These are phyloP conservation scores for Triticum monococcum DNA, from an alignment of 176 grass and related monocot genomes.

Conservation along the genomic window DNA sequence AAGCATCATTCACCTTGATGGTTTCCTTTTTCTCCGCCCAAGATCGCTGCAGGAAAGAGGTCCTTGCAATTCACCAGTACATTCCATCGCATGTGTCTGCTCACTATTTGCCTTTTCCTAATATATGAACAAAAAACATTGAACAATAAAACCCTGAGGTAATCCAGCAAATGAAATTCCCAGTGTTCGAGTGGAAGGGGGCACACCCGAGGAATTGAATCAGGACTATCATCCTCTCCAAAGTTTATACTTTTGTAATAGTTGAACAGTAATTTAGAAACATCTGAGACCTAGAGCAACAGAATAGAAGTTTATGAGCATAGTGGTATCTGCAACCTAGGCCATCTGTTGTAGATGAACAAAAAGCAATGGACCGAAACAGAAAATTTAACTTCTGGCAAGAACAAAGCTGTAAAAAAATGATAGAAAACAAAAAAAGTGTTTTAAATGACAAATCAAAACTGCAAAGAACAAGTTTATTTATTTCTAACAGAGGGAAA, in stretches of 20 bases:
- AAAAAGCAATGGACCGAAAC: neutral
- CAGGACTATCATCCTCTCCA: constrained; percentile 37
- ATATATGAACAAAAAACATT: constrained; percentile 1
- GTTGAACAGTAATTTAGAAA: constrained; percentile 65
- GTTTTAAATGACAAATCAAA: neutral
- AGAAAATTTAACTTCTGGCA: neutral
- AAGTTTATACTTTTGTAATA: constrained; percentile 66
- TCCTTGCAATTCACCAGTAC: constrained; percentile 31
- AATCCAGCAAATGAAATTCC: neutral
- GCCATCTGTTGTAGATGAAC: constrained; percentile 11
- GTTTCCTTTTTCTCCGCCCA: constrained; percentile 46
- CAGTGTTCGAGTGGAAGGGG: neutral
- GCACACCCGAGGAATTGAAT: constrained; percentile 36
- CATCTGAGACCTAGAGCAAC: constrained; percentile 57
- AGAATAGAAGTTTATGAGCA: constrained; percentile 20
- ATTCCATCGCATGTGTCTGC: neutral
- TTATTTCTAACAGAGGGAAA: constrained; percentile 19
- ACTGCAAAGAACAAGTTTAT: neutral
- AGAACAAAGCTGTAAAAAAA: neutral
- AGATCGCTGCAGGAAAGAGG: constrained; percentile 14
- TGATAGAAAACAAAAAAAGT: constrained; percentile 4
- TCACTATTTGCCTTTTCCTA: constrained; percentile 30
- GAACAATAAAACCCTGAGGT: neutral
- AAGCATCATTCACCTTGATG: constrained; percentile 34
- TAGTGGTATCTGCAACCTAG: neutral